phyloP scores from a whole-genome alignment of 768 basidiomycete genomes.

The Pleurotus salmoneostramineus region DNA sequence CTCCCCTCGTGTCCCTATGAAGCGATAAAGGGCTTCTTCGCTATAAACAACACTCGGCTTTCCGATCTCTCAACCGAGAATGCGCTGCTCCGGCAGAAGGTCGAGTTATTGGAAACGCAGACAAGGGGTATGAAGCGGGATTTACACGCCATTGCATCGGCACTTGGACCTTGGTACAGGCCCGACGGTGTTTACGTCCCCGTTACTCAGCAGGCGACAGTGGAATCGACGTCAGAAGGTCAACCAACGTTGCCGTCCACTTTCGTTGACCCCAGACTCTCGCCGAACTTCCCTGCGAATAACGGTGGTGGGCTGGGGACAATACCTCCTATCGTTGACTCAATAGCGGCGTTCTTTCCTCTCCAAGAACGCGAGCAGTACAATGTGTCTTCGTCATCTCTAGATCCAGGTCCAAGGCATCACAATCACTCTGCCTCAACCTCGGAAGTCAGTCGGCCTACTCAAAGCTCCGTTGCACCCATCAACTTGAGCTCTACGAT shows the following conservation, averaged over 20 bases:
- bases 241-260: neutral
- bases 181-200: conserved; percentile 24
- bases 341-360: conserved; percentile 17
- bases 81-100: conserved; percentile 49
- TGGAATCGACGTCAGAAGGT: neutral
- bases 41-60: conserved; percentile 33
- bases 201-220: conserved; percentile 2
- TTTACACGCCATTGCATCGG: conserved; percentile 47
- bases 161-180: conserved; percentile 64
- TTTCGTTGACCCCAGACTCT: neutral
- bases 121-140: conserved; percentile 52
- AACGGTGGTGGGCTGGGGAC: neutral
- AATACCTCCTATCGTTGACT: conserved; percentile 7
- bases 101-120: conserved; percentile 55
- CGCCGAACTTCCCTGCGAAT: neutral
- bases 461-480: conserved; percentile 44
- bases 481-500: conserved; percentile 58
- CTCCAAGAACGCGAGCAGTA: conserved; percentile 9
- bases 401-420: too few relatives aligned
- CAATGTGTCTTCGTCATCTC: too few relatives aligned
- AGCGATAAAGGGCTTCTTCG: conserved; percentile 56
- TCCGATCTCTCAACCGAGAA: conserved; percentile 60
- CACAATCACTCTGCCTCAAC: too few relatives aligned
- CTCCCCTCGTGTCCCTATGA: conserved; percentile 50
- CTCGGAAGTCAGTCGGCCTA: conserved; percentile 9